Evolutionary conservation across 495 filamentous ascomycete genomes (phyloP).

Genomic region (Cryomyces minteri): DNA sequence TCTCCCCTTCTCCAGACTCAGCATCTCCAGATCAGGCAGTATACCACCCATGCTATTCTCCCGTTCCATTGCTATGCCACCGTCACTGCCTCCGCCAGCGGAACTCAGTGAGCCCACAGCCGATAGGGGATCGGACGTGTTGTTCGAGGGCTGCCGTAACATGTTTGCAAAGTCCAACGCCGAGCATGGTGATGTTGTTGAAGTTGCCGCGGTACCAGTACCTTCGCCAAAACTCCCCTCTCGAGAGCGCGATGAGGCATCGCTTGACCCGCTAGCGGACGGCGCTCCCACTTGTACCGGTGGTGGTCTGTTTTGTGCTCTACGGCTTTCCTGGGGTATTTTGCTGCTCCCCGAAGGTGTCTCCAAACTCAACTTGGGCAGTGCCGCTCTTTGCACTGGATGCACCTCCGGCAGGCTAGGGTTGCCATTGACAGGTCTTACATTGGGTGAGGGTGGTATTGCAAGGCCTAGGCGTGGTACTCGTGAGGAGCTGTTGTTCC

Average conservation of each 20-base stretch:
- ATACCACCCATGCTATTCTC: conserved; percentile 49
- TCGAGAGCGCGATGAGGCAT: conserved; percentile 55
- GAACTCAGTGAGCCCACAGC: conserved; percentile 75
- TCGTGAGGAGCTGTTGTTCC: conserved; percentile 39
- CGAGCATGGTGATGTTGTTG: conserved; percentile 70
- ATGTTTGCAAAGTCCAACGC: conserved; percentile 48
- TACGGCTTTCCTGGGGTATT: conserved; percentile 41
- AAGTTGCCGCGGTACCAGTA: conserved; percentile 54
- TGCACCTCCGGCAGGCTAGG: conserved; percentile 4
- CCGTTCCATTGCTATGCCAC: conserved; percentile 49
- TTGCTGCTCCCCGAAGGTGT: conserved; percentile 66
- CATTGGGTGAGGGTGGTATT: conserved; percentile 69
- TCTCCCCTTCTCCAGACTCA: conserved; percentile 60
- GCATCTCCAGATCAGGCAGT: conserved; percentile 53
- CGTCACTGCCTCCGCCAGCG: conserved; percentile 38
- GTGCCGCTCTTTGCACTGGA: conserved; percentile 20
- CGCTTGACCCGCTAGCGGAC: conserved; percentile 40
- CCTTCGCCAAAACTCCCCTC: conserved; percentile 62
- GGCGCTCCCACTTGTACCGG: conserved; percentile 12
- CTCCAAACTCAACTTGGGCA: conserved; percentile 58
- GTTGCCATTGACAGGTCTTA: conserved; percentile 40
- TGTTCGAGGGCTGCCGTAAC: conserved; percentile 34
- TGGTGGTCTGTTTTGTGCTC: conserved; percentile 26
- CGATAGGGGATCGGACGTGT: conserved; percentile 62
- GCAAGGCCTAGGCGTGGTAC: conserved; percentile 69